A percentile compares a stretch with the other conserved stretches of the same genome.
phyloP scores from a whole-genome alignment of 306 rosid species.

The Rosa chinensis region DNA sequence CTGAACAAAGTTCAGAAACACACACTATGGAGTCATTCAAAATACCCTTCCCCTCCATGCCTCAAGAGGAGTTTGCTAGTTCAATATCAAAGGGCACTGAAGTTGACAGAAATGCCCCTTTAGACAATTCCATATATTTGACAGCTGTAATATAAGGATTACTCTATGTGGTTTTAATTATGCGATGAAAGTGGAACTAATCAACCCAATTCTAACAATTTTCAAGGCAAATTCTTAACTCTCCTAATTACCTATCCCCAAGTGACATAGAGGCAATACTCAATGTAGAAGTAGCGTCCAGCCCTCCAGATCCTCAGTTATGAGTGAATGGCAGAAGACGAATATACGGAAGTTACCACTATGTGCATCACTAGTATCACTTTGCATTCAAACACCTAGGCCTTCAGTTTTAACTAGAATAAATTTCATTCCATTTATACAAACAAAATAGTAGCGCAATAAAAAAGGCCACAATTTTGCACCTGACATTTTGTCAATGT shows the following conservation, averaged over 20 bases:
- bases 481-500: slow-evolving; percentile 8
- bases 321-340: not conserved
- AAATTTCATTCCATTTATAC: not conserved
- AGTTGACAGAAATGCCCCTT: not conserved
- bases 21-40: not conserved
- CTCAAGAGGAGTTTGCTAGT: not conserved
- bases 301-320: not conserved
- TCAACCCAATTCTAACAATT: not conserved
- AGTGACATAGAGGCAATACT: not conserved
- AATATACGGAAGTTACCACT: not conserved
- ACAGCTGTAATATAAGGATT: not conserved
- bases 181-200: not conserved
- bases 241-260: not conserved
- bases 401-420: not conserved
- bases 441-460: not conserved
- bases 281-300: not conserved
- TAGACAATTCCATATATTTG: not conserved
- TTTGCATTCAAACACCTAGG: not conserved
- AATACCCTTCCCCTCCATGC: not conserved
- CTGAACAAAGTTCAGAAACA: not conserved
- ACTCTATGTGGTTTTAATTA: not conserved
- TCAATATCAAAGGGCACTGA: not conserved
- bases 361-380: not conserved
- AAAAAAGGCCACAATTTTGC: not conserved
- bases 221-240: not conserved